Conservation (phyloP, 805 yeast genomes). For the Maudiozyma turicensis region DNA sequence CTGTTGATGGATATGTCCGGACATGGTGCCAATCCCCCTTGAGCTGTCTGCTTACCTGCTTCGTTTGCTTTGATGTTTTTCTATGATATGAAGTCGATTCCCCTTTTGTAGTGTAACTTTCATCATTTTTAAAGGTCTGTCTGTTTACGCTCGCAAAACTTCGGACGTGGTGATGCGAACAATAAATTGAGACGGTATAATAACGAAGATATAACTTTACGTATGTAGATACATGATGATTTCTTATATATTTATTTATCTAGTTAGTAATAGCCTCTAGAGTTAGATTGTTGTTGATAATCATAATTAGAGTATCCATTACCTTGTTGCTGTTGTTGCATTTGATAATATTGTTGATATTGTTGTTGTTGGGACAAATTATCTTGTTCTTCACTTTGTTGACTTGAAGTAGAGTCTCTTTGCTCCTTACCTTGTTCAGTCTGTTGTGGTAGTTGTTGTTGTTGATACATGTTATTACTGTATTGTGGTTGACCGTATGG, state of each 20-base stretch:
- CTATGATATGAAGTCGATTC: too few species aligned
- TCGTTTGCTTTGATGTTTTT: too few species aligned
- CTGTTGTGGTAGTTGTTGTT: conserved; percentile 21
- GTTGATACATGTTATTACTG: conserved; percentile 13
- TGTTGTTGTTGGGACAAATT: conserved; percentile 11
- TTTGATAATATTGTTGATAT: conserved; percentile 24
- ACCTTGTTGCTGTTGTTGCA: conserved; percentile 20
- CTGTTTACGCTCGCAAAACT: too few species aligned
- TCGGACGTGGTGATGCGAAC: too few species aligned
- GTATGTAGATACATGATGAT: background rate
- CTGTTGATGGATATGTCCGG: conserved; percentile 12
- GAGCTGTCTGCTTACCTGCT: too few species aligned
- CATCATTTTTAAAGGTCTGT: too few species aligned
- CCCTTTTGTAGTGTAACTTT: too few species aligned
- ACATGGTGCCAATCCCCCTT: background rate
- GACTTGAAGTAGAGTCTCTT: conserved; percentile 11
- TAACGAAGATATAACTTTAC: too few species aligned
- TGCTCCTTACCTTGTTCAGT: conserved; percentile 13
- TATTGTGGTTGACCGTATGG: conserved; percentile 25
- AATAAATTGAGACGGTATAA: too few species aligned
- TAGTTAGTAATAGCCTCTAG: conserved; percentile 28
- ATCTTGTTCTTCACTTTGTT: conserved; percentile 12
- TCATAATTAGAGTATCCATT: conserved; percentile 28
- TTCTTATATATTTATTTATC: background rate
- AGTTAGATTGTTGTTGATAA: conserved; percentile 23